These are phyloP conservation scores for Lithospermum erythrorhizon DNA, from an alignment of 257 asterid species.

Conservation along the genomic window DNA sequence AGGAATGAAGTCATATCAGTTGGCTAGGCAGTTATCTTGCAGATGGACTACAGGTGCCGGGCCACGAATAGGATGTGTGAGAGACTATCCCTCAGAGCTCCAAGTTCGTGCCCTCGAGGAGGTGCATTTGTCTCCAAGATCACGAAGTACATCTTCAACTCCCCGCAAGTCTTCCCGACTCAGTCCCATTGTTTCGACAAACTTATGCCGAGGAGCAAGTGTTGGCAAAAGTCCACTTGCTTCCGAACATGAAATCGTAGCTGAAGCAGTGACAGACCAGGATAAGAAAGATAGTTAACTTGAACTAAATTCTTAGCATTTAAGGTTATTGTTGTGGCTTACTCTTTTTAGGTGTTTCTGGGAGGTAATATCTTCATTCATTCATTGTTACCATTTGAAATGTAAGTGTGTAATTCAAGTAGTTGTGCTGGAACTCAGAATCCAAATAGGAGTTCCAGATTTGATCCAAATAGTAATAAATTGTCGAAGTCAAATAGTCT, in stretches of 20 bases:
- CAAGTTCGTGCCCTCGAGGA: slow-evolving; percentile 59
- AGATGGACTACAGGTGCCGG: slow-evolving; percentile 97
- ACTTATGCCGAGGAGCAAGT: slow-evolving; percentile 9
- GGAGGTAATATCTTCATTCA: too few relatives aligned
- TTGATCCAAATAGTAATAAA: too few relatives aligned
- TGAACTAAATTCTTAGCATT: too few relatives aligned
- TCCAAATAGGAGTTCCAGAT: too few relatives aligned
- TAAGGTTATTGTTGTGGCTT: too few relatives aligned
- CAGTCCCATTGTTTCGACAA: slow-evolving; percentile 7
- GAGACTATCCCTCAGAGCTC: slow-evolving; percentile 85
- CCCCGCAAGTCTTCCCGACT: slow-evolving; percentile 25
- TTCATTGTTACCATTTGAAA: too few relatives aligned
- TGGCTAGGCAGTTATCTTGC: slow-evolving; percentile 66
- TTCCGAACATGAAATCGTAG: slow-evolving; percentile 3
- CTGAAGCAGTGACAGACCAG: neutral
- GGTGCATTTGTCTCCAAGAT: slow-evolving; percentile 52
- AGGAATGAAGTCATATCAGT: slow-evolving; percentile 57
- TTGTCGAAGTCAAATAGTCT: too few relatives aligned
- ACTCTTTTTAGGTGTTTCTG: too few relatives aligned
- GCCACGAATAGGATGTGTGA: slow-evolving; percentile 77
- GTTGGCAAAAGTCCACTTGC: slow-evolving; percentile 25
- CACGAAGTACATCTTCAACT: slow-evolving; percentile 19
- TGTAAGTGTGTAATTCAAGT: too few relatives aligned
- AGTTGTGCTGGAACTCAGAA: too few relatives aligned
- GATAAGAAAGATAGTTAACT: too few relatives aligned